Evolutionary conservation across 2,329 filamentous ascomycete genomes (phyloP).

Genomic region (Colletotrichum abscissum): DNA sequence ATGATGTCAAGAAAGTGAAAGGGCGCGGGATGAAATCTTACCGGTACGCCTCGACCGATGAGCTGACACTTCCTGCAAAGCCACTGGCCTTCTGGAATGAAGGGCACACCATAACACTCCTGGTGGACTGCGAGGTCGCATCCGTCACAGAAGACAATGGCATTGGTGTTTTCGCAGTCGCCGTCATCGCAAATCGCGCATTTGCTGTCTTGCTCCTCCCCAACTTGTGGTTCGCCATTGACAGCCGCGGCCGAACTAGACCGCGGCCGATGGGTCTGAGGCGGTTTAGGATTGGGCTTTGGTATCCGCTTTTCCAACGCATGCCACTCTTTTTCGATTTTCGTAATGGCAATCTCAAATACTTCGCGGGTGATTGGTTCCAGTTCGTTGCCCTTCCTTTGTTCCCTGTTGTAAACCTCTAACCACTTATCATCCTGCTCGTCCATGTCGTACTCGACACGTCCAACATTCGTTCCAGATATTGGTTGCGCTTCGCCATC

Average conservation of each 20-base stretch:
- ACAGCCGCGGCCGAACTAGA: slow-evolving; percentile 96
- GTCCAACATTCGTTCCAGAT: slow-evolving; percentile 69
- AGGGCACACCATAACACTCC: slow-evolving; percentile 98
- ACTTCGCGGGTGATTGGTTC: slow-evolving; percentile 91
- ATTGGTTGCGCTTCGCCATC: slow-evolving; percentile 67
- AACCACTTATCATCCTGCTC: slow-evolving; percentile 99
- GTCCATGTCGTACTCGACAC: slow-evolving; percentile 99
- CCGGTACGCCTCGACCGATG: slow-evolving; percentile 89
- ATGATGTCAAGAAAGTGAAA: background rate
- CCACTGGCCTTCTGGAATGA: slow-evolving; percentile 99
- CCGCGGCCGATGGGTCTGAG: slow-evolving; percentile 90
- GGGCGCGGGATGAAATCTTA: slow-evolving; percentile 53
- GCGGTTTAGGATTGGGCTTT: slow-evolving; percentile 95
- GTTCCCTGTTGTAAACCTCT: slow-evolving; percentile 80
- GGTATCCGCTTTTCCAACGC: slow-evolving; percentile 95
- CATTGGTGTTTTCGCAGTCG: slow-evolving; percentile 99
- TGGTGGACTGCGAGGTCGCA: slow-evolving; percentile 98
- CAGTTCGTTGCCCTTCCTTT: slow-evolving; percentile 76
- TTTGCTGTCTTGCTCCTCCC: slow-evolving; percentile 96
- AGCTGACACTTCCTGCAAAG: slow-evolving; percentile 96
- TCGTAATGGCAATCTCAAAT: slow-evolving; percentile 98
- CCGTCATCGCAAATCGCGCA: slow-evolving; percentile 98
- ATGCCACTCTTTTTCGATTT: slow-evolving; percentile 99
- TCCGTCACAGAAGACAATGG: slow-evolving; percentile 98
- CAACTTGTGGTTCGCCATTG: slow-evolving; percentile 88